Evolutionary conservation across 2,329 filamentous ascomycete species (phyloP), one percentile per base, ranked within the genome.

Genomic region (Fusarium avenaceum): DNA sequence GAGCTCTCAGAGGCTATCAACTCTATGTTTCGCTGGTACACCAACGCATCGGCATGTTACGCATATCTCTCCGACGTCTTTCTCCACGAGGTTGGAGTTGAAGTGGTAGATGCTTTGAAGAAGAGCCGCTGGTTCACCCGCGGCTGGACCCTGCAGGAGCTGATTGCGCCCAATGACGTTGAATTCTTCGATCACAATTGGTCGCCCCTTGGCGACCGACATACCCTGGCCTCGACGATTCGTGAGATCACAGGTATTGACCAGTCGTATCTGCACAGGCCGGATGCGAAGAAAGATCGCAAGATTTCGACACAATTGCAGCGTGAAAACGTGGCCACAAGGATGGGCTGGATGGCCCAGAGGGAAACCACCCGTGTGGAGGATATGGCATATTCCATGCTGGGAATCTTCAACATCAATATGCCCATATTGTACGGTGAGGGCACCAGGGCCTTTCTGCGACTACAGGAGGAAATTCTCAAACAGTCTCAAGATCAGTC

Each of bases 391-490:
- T 80, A 80, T 54, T 76, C 73, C 28, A 50, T 80, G 28, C 61
- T 80, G 33, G 79, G 78, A 2, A 63, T 80, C 4, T 80, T 78
- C 24, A 72, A 67, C 33, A 71, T 80, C 6, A 76, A 76, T 26
- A 80, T 80, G 76, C 74, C 76, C 7, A 65, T 80, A 22, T 63
- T 79, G 1, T 80, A 79, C 19, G 79, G 78, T 2, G 78, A 80
- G 39, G 77, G 78, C n/a, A 49, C 26, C 30, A 74, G 65, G 39
- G 77, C 78, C 11, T 80, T 79, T 49, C 51, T 72, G 8, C 71
- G 78, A 24, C 63, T 80, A 3, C 77, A 80, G 55, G 70, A 79
- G 46, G 77, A 79, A 24, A 77, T 80, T 14, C 65, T 80, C 39
- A 76, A 74, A 56, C 61, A 50, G 17, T 71, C 76, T 0, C 70